A percentile compares a stretch with the other conserved stretches of the same genome.
Conservation (phyloP, 163 green algal species). For the Prototheca cutis region DNA sequence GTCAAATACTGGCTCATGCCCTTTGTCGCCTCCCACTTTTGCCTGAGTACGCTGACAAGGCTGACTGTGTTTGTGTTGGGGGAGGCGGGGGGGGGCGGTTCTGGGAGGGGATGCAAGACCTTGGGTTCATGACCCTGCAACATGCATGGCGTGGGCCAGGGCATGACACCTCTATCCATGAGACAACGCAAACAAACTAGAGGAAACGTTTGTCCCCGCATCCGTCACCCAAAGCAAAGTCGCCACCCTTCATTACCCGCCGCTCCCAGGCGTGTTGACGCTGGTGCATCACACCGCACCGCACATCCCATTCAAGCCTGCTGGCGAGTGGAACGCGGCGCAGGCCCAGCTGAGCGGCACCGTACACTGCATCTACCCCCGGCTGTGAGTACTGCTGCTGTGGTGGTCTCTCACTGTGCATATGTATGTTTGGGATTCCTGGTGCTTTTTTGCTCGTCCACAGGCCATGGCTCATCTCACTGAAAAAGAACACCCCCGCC, state of each 20-base stretch:
- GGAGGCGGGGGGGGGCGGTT: neutral
- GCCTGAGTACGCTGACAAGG: slow-evolving; percentile 84
- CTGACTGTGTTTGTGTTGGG: slow-evolving; percentile 4
- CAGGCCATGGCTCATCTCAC: too few relatives aligned
- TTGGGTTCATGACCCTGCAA: too few relatives aligned
- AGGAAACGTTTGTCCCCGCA: too few relatives aligned
- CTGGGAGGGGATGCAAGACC: too few relatives aligned
- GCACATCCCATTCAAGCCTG: slow-evolving; percentile 90
- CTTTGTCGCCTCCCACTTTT: slow-evolving; percentile 98
- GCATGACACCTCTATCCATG: too few relatives aligned
- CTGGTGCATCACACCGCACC: slow-evolving; percentile 85
- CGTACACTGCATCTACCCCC: slow-evolving; percentile 75
- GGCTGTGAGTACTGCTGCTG: slow-evolving; percentile 10
- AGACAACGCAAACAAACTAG: too few relatives aligned
- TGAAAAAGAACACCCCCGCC: neutral
- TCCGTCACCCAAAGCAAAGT: too few relatives aligned
- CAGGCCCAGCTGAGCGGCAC: slow-evolving; percentile 75
- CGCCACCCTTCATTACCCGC: neutral
- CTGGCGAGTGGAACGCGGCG: slow-evolving; percentile 80
- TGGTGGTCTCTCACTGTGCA: neutral
- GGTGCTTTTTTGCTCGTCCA: too few relatives aligned
- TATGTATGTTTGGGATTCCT: too few relatives aligned
- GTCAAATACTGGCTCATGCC: slow-evolving; percentile 95
- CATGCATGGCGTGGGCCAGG: too few relatives aligned
- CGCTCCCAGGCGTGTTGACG: slow-evolving; percentile 71